These are phyloP conservation scores for Rhodomyrtus psidioides DNA, from an alignment of 441 rosid genomes.

Conservation along the genomic window DNA sequence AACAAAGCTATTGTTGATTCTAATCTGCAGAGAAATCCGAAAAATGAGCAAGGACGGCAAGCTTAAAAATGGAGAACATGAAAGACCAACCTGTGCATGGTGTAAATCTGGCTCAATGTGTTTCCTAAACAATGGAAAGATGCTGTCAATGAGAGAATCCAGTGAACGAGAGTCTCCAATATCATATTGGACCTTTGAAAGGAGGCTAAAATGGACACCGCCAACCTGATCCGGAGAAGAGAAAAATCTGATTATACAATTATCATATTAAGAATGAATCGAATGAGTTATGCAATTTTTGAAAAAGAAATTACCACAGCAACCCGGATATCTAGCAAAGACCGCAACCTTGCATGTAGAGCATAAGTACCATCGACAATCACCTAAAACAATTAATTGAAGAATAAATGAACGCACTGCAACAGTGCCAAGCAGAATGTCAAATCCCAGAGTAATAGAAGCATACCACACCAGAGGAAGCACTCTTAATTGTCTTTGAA, in stretches of 20 bases:
- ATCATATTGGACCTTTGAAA: constrained; percentile 92
- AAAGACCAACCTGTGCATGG: constrained; percentile 87
- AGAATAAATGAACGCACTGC: constrained; percentile 1
- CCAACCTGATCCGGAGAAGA: constrained; percentile 64
- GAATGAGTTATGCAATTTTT: not conserved
- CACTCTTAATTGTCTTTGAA: constrained; percentile 49
- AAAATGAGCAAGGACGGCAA: constrained; percentile 19
- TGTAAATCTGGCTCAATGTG: constrained; percentile 99
- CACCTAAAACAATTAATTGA: constrained; percentile 41
- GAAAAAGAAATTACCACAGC: constrained; percentile 67
- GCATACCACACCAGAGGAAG: constrained; percentile 80
- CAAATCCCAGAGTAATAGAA: not conserved
- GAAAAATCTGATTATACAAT: not conserved
- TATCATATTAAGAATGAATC: not conserved
- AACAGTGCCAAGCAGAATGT: not conserved
- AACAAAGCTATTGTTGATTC: constrained; percentile 95
- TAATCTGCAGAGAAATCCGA: constrained; percentile 61
- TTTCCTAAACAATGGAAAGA: constrained; percentile 92
- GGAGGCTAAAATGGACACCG: constrained; percentile 98
- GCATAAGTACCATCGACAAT: constrained; percentile 99
- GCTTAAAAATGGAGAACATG: constrained; percentile 5
- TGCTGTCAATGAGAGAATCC: constrained; percentile 94
- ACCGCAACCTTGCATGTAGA: constrained; percentile 84
- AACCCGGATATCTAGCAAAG: constrained; percentile 96
- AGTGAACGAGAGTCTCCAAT: constrained; percentile 95